Conservation (phyloP, 108 stramenopile species). For the Nitzschia inconspicua region DNA sequence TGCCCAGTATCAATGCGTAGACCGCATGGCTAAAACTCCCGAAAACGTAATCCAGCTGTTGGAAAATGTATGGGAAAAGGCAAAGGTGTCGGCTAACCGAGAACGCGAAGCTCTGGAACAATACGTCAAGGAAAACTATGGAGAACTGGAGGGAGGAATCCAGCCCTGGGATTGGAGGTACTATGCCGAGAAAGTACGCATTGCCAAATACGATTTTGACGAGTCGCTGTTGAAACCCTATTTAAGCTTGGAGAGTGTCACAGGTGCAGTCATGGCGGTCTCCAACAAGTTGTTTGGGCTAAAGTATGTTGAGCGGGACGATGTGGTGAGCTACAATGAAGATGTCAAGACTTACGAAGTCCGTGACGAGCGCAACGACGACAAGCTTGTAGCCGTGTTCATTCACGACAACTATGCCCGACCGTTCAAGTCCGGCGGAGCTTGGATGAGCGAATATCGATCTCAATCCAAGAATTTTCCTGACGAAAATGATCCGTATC, state of each 20-base stretch:
- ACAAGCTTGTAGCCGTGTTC: slow-evolving; percentile 63
- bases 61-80: slow-evolving; percentile 67
- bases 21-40: slow-evolving; percentile 77
- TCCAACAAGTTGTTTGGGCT: slow-evolving; percentile 73
- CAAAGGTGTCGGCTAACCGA: slow-evolving; percentile 64
- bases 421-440: slow-evolving; percentile 57
- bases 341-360: slow-evolving; percentile 79
- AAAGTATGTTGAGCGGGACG: slow-evolving; percentile 46
- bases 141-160: slow-evolving; percentile 55
- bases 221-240: slow-evolving; percentile 73
- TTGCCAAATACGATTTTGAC: slow-evolving; percentile 70
- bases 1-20: slow-evolving; percentile 67
- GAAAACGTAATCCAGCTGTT: slow-evolving; percentile 59
- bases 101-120: slow-evolving; percentile 66
- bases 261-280: slow-evolving; percentile 63
- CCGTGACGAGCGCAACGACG: slow-evolving; percentile 25
- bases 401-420: slow-evolving; percentile 78
- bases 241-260: slow-evolving; percentile 55
- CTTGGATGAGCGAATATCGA: slow-evolving; percentile 85
- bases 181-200: slow-evolving; percentile 68
- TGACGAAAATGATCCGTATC: slow-evolving; percentile 37
- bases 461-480: slow-evolving; percentile 63
- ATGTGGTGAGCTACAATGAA: slow-evolving; percentile 62
- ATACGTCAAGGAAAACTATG: slow-evolving; percentile 43
- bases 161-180: slow-evolving; percentile 82